A percentile compares a stretch with the other conserved stretches of the same genome.
Evolutionary conservation across 2,329 filamentous ascomycete genomes (phyloP).

Genomic region (Penicillium sp.): DNA sequence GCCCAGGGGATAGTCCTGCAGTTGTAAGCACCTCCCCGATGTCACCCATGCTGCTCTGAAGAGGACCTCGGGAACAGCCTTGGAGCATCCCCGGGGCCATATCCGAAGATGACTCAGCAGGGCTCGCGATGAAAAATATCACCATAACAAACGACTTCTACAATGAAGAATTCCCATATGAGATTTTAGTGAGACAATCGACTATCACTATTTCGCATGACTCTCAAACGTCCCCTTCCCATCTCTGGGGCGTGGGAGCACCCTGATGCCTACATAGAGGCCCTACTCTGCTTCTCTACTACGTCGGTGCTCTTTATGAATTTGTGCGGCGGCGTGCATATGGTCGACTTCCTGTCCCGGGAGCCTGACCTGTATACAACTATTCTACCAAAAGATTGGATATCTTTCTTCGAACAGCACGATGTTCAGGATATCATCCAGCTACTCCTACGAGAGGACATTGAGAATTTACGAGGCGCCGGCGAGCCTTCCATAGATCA

Average conservation of each 20-base stretch:
- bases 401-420: conserved; percentile 67
- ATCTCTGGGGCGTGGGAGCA: conserved; percentile 66
- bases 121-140: too few relatives aligned
- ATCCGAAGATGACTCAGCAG: too few relatives aligned
- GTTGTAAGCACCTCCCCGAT: too few relatives aligned
- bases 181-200: neutral
- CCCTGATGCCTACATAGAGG: conserved; percentile 73
- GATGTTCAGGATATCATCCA: conserved; percentile 75
- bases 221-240: conserved; percentile 58
- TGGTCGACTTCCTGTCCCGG: conserved; percentile 90
- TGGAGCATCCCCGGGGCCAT: too few relatives aligned
- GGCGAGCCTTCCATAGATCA: neutral
- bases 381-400: conserved; percentile 77
- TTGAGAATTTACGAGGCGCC: conserved; percentile 46
- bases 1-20: too few relatives aligned
- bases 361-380: conserved; percentile 77
- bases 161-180: neutral
- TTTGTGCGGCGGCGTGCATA: conserved; percentile 94
- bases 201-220: conserved; percentile 35
- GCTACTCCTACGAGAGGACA: conserved; percentile 74
- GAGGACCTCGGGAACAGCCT: too few relatives aligned
- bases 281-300: conserved; percentile 71
- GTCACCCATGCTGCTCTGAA: too few relatives aligned
- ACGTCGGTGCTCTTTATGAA: conserved; percentile 75
- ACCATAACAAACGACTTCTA: too few relatives aligned